A percentile compares a stretch with the other conserved stretches of the same genome.
phyloP scores from a whole-genome alignment of 2,329 filamentous ascomycete species.

The Penicillium nordicum region DNA sequence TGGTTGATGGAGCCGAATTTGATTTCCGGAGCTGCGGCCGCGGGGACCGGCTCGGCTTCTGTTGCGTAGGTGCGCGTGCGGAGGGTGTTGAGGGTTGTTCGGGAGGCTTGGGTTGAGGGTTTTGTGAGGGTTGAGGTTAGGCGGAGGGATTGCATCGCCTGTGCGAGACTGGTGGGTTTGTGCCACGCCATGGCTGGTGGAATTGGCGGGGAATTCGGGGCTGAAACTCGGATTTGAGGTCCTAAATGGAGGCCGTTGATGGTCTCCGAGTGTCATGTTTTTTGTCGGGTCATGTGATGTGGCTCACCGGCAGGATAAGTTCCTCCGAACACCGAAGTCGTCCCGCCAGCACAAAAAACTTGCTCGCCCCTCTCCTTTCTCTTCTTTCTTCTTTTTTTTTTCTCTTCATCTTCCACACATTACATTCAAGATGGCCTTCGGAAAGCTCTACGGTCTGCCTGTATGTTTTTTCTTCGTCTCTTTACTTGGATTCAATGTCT shows the following conservation, averaged over 20 bases:
- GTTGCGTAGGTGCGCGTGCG: constrained; percentile 30
- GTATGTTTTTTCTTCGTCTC: constrained; percentile 51
- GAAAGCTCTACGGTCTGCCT: constrained; percentile 88
- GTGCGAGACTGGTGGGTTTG: constrained; percentile 34
- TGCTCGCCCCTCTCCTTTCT: constrained; percentile 18
- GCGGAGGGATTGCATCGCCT: constrained; percentile 35
- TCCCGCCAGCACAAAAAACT: constrained; percentile 24
- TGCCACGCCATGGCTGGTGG: constrained; percentile 36
- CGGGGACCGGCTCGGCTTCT: constrained; percentile 13
- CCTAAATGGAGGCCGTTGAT: constrained; percentile 1
- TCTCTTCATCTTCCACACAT: constrained; percentile 8
- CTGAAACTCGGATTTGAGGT: not conserved
- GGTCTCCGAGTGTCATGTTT: constrained; percentile 18
- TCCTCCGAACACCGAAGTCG: constrained; percentile 17
- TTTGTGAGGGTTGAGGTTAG: constrained; percentile 30
- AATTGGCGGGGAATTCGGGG: not conserved
- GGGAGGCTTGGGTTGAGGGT: constrained; percentile 31
- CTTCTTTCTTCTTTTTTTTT: constrained; percentile 11
- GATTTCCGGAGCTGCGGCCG: constrained; percentile 32
- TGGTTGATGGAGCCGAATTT: constrained; percentile 31
- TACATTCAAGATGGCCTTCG: constrained; percentile 77
- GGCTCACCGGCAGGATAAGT: constrained; percentile 11
- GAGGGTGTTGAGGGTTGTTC: constrained; percentile 37
- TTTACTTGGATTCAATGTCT: not conserved
- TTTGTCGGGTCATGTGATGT: constrained; percentile 22